Conservation (phyloP, 2,329 filamentous ascomycete genomes). For the Trichoderma gracile region DNA sequence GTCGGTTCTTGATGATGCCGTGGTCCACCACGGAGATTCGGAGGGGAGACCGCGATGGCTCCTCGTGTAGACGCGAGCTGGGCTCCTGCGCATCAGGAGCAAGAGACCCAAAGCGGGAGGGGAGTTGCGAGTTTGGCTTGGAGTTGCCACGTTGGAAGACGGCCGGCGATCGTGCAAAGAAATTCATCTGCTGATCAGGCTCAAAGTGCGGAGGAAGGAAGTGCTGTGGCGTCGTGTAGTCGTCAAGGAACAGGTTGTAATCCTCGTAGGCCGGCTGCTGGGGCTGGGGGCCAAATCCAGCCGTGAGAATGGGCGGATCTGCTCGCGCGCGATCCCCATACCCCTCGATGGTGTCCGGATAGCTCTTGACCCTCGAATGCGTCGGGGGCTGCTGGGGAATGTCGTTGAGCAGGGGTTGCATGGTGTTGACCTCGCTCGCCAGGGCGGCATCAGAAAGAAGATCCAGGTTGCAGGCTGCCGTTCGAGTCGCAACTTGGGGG, state of each 20-base stretch:
- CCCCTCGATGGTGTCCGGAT: slow-evolving; percentile 48
- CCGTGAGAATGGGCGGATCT: slow-evolving; percentile 45
- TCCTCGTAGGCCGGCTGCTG: slow-evolving; percentile 50
- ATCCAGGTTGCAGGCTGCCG: slow-evolving; percentile 57
- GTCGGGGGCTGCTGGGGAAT: slow-evolving; percentile 44
- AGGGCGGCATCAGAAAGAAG: slow-evolving; percentile 61
- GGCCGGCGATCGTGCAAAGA: slow-evolving; percentile 51
- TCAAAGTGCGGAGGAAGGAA: slow-evolving; percentile 58
- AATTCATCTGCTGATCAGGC: slow-evolving; percentile 52
- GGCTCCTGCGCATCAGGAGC: slow-evolving; percentile 47
- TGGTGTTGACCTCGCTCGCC: slow-evolving; percentile 55
- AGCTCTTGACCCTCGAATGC: slow-evolving; percentile 51
- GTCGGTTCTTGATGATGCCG: slow-evolving; percentile 56
- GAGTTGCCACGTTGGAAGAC: slow-evolving; percentile 45
- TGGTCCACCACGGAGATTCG: slow-evolving; percentile 58
- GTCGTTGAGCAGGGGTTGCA: slow-evolving; percentile 53
- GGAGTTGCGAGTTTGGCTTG: slow-evolving; percentile 54
- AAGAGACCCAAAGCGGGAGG: slow-evolving; percentile 56
- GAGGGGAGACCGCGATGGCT: slow-evolving; percentile 41
- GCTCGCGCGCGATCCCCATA: slow-evolving; percentile 53
- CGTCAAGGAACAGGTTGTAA: slow-evolving; percentile 61
- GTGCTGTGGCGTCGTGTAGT: slow-evolving; percentile 55
- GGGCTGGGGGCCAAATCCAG: slow-evolving; percentile 39
- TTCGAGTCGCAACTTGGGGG: slow-evolving; percentile 47
- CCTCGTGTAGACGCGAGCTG: slow-evolving; percentile 34